Conservation (phyloP, 2,329 filamentous ascomycete genomes). For the Orbilia brochopaga region DNA sequence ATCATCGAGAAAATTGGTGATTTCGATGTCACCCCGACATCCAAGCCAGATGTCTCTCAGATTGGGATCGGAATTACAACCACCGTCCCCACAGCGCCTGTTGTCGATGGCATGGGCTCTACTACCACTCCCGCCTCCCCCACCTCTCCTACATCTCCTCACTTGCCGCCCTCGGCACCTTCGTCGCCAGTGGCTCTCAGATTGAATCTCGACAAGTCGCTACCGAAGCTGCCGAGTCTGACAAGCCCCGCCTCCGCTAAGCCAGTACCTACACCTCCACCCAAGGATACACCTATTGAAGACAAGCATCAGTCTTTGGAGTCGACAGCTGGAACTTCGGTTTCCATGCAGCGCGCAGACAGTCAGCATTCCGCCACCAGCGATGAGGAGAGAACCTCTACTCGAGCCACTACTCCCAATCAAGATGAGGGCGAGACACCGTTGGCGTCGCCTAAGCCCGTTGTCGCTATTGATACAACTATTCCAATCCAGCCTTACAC, state of each 20-base stretch:
- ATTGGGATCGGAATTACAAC: slow-evolving; percentile 49
- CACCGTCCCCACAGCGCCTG: slow-evolving; percentile 41
- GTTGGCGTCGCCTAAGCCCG: slow-evolving; percentile 32
- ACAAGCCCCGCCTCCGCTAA: slow-evolving; percentile 21
- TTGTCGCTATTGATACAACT: slow-evolving; percentile 14
- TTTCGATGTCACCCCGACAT: slow-evolving; percentile 70
- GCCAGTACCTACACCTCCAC: slow-evolving; percentile 26
- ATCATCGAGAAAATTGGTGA: slow-evolving; percentile 89
- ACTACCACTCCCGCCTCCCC: not conserved
- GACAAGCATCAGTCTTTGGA: slow-evolving; percentile 38
- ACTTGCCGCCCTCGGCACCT: slow-evolving; percentile 12
- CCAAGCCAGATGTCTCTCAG: slow-evolving; percentile 27
- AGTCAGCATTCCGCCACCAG: slow-evolving; percentile 41
- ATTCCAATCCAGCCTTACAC: slow-evolving; percentile 5
- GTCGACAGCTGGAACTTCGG: slow-evolving; percentile 19
- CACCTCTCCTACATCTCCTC: not conserved
- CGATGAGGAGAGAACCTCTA: slow-evolving; percentile 49
- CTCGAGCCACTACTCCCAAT: slow-evolving; percentile 53
- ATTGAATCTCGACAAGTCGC: slow-evolving; percentile 43
- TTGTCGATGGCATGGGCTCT: slow-evolving; percentile 43
- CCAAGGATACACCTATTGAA: slow-evolving; percentile 26
- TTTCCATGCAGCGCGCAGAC: slow-evolving; percentile 48
- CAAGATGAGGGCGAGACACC: slow-evolving; percentile 45
- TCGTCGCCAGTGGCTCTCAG: slow-evolving; percentile 30
- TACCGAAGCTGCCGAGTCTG: slow-evolving; percentile 27